These are phyloP conservation scores for Ilyonectria sp. DNA, from an alignment of 2,329 filamentous ascomycete genomes.

Conservation along the genomic window DNA sequence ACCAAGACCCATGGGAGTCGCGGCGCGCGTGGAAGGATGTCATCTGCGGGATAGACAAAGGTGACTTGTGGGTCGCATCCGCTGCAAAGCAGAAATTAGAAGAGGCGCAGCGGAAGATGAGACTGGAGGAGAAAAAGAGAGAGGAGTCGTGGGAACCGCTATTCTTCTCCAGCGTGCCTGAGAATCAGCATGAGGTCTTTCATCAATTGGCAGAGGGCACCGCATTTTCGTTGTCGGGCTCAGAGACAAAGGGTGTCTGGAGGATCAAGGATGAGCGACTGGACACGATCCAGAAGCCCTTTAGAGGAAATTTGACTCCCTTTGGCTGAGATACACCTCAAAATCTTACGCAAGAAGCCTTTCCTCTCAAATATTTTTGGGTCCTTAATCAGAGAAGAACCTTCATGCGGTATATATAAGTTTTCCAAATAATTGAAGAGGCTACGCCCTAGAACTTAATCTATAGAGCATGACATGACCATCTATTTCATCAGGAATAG, in stretches of 20 bases:
- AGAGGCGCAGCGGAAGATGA: conserved; percentile 83
- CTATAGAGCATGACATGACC: no score
- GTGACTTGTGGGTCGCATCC: conserved; percentile 81
- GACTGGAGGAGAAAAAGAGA: conserved; percentile 75
- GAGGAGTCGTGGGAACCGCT: conserved; percentile 44
- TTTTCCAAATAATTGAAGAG: no score
- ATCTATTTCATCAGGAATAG: no score
- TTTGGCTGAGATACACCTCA: background rate
- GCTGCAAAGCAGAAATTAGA: conserved; percentile 86
- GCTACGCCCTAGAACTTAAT: no score
- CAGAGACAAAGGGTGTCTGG: conserved; percentile 41
- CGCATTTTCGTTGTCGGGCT: conserved; percentile 28
- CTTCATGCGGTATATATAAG: no score
- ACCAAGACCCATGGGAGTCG: conserved; percentile 86
- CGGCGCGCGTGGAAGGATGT: conserved; percentile 86
- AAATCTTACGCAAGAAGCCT: no score
- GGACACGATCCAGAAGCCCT: conserved; percentile 6
- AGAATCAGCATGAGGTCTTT: conserved; percentile 29
- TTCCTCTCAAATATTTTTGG: no score
- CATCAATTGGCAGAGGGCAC: conserved; percentile 30
- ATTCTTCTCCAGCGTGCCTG: conserved; percentile 26
- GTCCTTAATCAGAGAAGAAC: no score
- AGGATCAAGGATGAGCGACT: conserved; percentile 28
- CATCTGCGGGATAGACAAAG: conserved; percentile 74
- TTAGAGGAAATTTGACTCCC: conserved; percentile 9